Evolutionary conservation across 2,329 filamentous ascomycete genomes (phyloP).

Genomic region (Alternaria ventricosa): DNA sequence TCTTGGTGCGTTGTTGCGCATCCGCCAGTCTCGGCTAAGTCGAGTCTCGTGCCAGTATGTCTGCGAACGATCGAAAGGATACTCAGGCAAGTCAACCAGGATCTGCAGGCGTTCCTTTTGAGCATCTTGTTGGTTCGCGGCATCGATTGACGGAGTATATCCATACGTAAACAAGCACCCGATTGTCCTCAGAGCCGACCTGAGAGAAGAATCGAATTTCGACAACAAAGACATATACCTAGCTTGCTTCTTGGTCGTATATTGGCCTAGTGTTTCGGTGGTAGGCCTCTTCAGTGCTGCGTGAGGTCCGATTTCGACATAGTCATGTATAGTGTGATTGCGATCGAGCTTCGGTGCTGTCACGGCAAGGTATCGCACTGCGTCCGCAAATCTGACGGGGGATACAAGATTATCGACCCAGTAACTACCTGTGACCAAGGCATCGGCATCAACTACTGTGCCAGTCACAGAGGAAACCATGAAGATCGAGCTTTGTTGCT

Average conservation of each 20-base stretch:
- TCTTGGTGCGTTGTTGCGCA: constrained; percentile 7
- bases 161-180: background rate
- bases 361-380: background rate
- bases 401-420: constrained; percentile 48
- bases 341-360: background rate
- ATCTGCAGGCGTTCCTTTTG: background rate
- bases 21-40: constrained; percentile 7
- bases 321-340: background rate
- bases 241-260: background rate
- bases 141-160: background rate
- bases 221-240: background rate
- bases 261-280: background rate
- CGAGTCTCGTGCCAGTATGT: constrained; percentile 29
- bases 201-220: background rate
- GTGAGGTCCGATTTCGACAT: constrained; percentile 43
- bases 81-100: constrained; percentile 9
- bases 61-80: constrained; percentile 32
- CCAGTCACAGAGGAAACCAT: background rate
- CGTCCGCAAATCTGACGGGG: constrained; percentile 41
- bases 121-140: background rate
- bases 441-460: constrained; percentile 11
- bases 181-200: background rate
- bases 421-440: constrained; percentile 24
- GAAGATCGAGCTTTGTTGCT: background rate
- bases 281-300: constrained; percentile 37